Evolutionary conservation across 192 early-diverging fungal species (phyloP), one percentile per base, ranked within the genome.

Genomic region (Gamsiella multidivaricata): DNA sequence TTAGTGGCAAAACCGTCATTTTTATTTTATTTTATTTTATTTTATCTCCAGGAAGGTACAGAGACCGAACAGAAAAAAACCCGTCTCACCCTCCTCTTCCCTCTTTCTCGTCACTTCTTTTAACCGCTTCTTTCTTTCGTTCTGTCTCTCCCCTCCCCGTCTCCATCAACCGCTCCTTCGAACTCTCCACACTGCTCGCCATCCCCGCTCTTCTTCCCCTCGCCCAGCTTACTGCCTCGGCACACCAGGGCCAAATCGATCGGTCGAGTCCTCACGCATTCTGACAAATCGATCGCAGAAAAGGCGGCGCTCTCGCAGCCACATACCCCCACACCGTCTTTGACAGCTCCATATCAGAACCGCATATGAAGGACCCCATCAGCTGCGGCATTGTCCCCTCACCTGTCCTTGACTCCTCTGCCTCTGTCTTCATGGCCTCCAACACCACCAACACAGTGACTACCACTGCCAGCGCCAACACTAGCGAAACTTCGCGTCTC

Each of bases 341-440:
- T 3, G 17, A 29, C 4, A 3, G 32, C 47, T 28, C 32, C 53
- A 18, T 20, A 17, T 15, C 45, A 18, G 1, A n/a, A 41, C 23
- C 29, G 15, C 53, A 22, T 28, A 67, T 57, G 65, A 55, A 57
- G 65, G 65, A 67, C 45, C 42, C 65, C 10, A 65, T 65, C 39
- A 33, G 10, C 22, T 33, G 20, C 23, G 14, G 7, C 20, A 14
- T 65, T 22, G 26, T 39, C 8, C 39, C 36, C 34, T 31, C 41
- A 22, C 26, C 52, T 22, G 25, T 18, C 17, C 52, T 65, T 28
- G 52, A 65, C 50, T 52, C 61, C 9, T 28, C 51, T 15, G 36
- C 50, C 33, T 23, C 25, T 34, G 32, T 15, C 26, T 0, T 18
- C 58, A 29, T 28, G 28, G 53, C 52, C 26, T 31, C 64, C n/a